These are phyloP conservation scores for Acanthamoeba royreba DNA, from an alignment of 208 protist genomes.

Conservation along the genomic window DNA sequence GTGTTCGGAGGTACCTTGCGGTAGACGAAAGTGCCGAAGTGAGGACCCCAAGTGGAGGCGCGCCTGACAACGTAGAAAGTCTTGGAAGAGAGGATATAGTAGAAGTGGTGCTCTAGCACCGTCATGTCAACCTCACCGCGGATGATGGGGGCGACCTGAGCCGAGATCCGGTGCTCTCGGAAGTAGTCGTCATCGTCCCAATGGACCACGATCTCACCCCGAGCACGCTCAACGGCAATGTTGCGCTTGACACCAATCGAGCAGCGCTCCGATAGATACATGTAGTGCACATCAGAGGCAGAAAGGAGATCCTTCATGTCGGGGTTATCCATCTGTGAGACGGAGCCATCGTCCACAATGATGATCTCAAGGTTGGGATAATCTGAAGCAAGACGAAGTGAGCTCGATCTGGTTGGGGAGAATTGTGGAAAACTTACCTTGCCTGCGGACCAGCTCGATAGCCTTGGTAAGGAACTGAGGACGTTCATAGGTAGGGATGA, in stretches of 20 bases:
- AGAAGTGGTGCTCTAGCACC: not conserved
- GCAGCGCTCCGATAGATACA: not conserved
- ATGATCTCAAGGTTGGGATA: not conserved
- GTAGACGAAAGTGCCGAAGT: not conserved
- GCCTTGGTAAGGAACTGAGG: not conserved
- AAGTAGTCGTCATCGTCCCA: constrained; percentile 12
- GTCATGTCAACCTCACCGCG: not conserved
- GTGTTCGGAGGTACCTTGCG: not conserved
- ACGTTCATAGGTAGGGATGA: not conserved
- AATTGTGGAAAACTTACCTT: no score
- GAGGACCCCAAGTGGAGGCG: not conserved
- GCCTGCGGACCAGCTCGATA: not conserved
- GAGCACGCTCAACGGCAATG: not conserved
- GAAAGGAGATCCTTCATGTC: not conserved
- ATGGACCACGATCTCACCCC: not conserved
- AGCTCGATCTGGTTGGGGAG: no score
- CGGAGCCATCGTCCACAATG: not conserved
- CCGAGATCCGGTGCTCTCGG: not conserved
- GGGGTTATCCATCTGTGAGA: not conserved
- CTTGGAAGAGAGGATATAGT: not conserved
- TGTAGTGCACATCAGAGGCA: not conserved
- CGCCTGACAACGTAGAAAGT: not conserved
- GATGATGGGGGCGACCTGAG: not conserved
- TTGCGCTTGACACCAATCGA: constrained; percentile 1
- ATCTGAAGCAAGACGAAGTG: no score